These are phyloP conservation scores for Wickerhamomyces strasburgensis DNA, from an alignment of 805 yeast species.

Conservation along the genomic window DNA sequence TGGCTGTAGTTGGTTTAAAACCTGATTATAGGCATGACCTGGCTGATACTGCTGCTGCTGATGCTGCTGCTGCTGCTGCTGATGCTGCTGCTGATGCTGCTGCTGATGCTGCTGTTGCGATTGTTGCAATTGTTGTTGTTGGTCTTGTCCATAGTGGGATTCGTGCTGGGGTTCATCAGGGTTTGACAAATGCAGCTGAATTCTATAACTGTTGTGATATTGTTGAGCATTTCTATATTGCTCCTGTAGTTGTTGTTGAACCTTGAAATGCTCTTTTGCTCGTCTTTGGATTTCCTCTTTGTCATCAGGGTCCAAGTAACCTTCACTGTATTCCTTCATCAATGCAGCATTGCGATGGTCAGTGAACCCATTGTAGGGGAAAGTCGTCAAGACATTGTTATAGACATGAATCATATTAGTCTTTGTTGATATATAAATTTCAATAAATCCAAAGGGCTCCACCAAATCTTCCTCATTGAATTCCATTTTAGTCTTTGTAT, in stretches of 20 bases:
- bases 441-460: not conserved
- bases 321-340: not conserved
- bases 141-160: too few species aligned
- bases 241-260: not conserved
- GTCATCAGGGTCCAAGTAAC: not conserved
- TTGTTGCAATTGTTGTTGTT: too few species aligned
- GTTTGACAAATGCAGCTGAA: too few species aligned
- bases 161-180: too few species aligned
- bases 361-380: not conserved
- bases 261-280: not conserved
- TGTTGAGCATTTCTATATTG: not conserved
- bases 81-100: too few species aligned
- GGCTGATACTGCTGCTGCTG: too few species aligned
- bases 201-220: too few species aligned
- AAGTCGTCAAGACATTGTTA: not conserved
- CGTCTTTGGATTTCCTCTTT: not conserved
- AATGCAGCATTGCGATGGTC: not conserved
- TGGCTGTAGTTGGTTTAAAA: too few species aligned
- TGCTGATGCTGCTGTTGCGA: too few species aligned
- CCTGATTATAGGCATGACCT: too few species aligned
- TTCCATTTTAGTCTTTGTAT: not conserved
- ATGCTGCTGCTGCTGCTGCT: too few species aligned
- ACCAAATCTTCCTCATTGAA: not conserved
- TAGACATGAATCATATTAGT: not conserved
- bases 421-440: not conserved